Evolutionary conservation across 768 basidiomycete genomes (phyloP), one percentile per base, ranked within the genome.

Genomic region (Pulveroboletus sp.): DNA sequence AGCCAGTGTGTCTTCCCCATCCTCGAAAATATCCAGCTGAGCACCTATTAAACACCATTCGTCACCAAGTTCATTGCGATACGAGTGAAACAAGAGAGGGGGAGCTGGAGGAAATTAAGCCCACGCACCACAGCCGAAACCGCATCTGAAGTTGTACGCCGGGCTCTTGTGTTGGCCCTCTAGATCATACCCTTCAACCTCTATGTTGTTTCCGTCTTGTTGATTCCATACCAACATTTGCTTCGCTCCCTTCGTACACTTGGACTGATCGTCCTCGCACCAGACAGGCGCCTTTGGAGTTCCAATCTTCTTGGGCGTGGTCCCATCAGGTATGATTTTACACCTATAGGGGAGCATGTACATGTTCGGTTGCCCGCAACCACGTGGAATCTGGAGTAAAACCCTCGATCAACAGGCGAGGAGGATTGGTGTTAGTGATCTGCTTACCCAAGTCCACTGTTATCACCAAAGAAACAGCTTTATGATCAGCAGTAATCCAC

Each of bases 11-110:
- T 9, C 25, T 5, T 9, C 25, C 5, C 27, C 12, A 0, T 40
- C 23, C 34, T 35, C 49, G 6, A 60, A 60, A 8, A 61, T 60
- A 24, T 62, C 60, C 0, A 21, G 19, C 31, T 60, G 59, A 10
- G 56, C 31, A 20, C 59, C 59, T 60, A 17, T 49, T 20, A 35
- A 7, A 19, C 16, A 10, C 23, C 34, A 17, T 25, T 20, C 12
- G 38, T 57, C 42, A 51, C 6, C 20, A 3, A 41, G 5, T 5
- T 14, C 32, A 17, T 29, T 11, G 27, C 12, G 27, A 9, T 11
- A 29, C 27, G 8, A 29, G 27, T 9, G 27, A 29, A 29, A 29
- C 8, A 27, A 41, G 20, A 10, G 27, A 25, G 10, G 17, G 27
- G 16, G 27, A 17, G n/a, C n/a, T n/a, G n/a, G n/a, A n/a, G n/a